Percentiles rank a stretch among this genome's conserved stretches.
These are phyloP conservation scores for Cystobasidiopsis lactophilus DNA, from an alignment of 768 basidiomycete species.

Conservation along the genomic window DNA sequence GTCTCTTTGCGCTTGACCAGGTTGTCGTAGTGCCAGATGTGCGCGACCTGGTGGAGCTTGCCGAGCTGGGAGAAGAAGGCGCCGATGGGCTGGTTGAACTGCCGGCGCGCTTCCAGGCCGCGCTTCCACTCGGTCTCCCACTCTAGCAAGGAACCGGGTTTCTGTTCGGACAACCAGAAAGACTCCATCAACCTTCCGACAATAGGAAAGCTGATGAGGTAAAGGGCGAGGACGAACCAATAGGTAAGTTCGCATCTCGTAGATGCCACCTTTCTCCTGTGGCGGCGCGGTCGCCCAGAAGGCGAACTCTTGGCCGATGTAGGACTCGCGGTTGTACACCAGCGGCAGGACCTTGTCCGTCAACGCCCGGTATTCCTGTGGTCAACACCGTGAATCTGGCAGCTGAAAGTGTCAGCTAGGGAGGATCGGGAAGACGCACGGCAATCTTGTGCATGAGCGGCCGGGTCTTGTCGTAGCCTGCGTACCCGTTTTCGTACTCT, in stretches of 20 bases:
- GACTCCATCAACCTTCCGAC: too few species aligned
- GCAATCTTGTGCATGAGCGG: constrained; percentile 41
- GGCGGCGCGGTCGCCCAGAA: constrained; percentile 84
- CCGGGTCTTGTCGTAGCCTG: constrained; percentile 59
- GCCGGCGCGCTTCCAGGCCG: constrained; percentile 79
- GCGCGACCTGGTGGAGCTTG: constrained; percentile 33
- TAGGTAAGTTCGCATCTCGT: constrained; percentile 75
- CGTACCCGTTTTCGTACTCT: constrained; percentile 66
- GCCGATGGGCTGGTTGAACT: constrained; percentile 63
- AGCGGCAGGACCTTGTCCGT: constrained; percentile 48
- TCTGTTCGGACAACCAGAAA: constrained; percentile 30
- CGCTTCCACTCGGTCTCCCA: constrained; percentile 89
- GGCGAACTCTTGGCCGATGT: constrained; percentile 59
- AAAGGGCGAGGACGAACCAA: constrained; percentile 11
- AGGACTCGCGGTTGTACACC: constrained; percentile 41
- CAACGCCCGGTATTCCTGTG: constrained; percentile 43
- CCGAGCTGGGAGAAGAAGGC: constrained; percentile 59
- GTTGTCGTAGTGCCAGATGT: constrained; percentile 92
- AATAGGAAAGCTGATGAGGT: not conserved
- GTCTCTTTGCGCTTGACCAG: constrained; percentile 43
- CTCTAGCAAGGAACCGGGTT: constrained; percentile 72
- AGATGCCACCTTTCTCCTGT: constrained; percentile 65
- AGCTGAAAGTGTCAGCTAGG: not conserved
- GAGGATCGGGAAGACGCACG: constrained; percentile 28
- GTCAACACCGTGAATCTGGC: too few species aligned